Conservation (phyloP, 2,329 filamentous ascomycete genomes). For the Alternaria alternata region DNA sequence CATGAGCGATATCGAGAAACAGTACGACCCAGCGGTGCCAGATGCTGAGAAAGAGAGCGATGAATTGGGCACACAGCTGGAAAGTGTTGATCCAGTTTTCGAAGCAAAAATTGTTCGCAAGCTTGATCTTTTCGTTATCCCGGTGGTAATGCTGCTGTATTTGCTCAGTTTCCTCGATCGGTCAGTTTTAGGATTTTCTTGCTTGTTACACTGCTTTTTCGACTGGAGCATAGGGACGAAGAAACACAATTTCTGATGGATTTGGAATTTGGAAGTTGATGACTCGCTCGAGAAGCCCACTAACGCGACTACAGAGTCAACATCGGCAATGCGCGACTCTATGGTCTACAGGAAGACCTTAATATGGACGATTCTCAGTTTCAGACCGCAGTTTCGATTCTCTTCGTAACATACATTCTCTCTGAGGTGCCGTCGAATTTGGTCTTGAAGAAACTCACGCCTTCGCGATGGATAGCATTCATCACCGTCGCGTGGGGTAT, state of each 20-base stretch:
- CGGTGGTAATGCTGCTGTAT: constrained; percentile 74
- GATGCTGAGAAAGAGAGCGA: constrained; percentile 29
- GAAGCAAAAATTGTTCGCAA: constrained; percentile 69
- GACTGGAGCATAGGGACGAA: neutral
- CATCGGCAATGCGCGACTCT: constrained; percentile 74
- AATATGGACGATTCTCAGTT: constrained; percentile 70
- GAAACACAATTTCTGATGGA: neutral
- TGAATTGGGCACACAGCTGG: constrained; percentile 37
- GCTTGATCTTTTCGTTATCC: constrained; percentile 70
- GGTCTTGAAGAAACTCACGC: constrained; percentile 56
- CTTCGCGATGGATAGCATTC: constrained; percentile 63
- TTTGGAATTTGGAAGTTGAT: neutral
- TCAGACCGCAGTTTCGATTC: constrained; percentile 61
- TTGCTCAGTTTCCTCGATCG: constrained; percentile 79
- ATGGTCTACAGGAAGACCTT: constrained; percentile 69
- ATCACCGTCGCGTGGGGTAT: constrained; percentile 67
- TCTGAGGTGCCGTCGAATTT: constrained; percentile 57
- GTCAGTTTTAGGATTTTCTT: constrained; percentile 49
- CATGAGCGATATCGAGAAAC: constrained; percentile 44
- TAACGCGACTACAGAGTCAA: constrained; percentile 60
- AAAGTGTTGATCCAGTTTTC: constrained; percentile 48
- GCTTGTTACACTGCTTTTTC: neutral
- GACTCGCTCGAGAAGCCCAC: neutral
- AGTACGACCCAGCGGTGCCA: constrained; percentile 21
- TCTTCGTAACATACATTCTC: constrained; percentile 57